Base-by-base conservation (phyloP, 2,329 filamentous ascomycete species). In the Magnaporthiopsis incrustans region DNA sequence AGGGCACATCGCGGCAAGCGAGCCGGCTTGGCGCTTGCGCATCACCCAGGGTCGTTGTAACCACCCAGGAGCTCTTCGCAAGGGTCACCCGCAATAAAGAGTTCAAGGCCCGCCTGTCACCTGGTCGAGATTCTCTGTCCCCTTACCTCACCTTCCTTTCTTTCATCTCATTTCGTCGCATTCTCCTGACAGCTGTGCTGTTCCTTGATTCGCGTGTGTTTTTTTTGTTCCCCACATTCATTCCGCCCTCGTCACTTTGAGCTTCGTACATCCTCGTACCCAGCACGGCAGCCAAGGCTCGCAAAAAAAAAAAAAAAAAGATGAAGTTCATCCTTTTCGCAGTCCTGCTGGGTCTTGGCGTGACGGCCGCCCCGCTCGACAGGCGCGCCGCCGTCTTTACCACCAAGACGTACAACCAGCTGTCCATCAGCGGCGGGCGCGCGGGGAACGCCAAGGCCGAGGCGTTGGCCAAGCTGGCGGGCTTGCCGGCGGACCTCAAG, bases 391-490 rank as follows among this genome's bases (percentile, higher is more conserved):
- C 67, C 35, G 73, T 74, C 50, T 69, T 76, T 61, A 68, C 69
- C 6, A 67, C 70, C 22, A 66, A 70, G 58, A 69, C 72, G 59
- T 78, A 77, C 68, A 72, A 76, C 66, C 68, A 70, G 56, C 71
- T 78, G 66, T 75, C 74, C 59, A 77, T 77, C 65, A 73, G 71
- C 8, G 67, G 67, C 30, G 76, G 75, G 35, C 70, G 69, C 1
- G 74, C 75, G 12, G 76, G 76, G 15, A 70, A 70, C 61, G 75
- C 73, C 27, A 58, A 75, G 65, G 65, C 70, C 4, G 69, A 77
- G 62, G 76, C 75, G 26, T 63, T 68, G 26, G 73, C 74, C 25
- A 71, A 73, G n/a, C 63, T 72, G 57, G 66, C 61, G 64, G 60
- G 69, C 68, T 62, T 75, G 64, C 67, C 60, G 2, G 71, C 78